Evolutionary conservation across 2,329 filamentous ascomycete genomes (phyloP).

Genomic region (Curvularia spicifera): DNA sequence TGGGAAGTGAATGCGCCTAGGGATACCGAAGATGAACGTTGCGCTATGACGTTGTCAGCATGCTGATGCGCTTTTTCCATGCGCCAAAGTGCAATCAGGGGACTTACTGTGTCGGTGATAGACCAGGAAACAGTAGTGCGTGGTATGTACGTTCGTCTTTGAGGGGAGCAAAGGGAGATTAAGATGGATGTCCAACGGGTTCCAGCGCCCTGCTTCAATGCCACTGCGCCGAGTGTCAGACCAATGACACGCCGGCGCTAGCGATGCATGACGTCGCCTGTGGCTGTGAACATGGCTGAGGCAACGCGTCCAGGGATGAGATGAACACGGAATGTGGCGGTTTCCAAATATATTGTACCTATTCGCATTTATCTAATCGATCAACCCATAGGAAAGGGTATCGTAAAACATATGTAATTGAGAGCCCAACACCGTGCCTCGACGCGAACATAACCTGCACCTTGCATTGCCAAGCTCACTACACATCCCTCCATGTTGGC

Average conservation of each 20-base stretch:
- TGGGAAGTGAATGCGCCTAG: not conserved
- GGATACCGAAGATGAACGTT: not conserved
- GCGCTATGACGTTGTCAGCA: slow-evolving; percentile 9
- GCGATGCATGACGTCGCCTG: slow-evolving; percentile 32
- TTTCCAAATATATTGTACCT: not conserved
- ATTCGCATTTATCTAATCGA: not conserved
- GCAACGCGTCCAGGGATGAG: not conserved
- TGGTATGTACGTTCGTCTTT: not conserved
- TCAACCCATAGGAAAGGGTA: slow-evolving; percentile 10
- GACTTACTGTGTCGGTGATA: not conserved
- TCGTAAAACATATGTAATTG: slow-evolving; percentile 5
- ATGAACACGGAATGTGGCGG: not conserved
- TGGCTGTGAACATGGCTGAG: slow-evolving; percentile 27
- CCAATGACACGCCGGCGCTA: slow-evolving; percentile 23
- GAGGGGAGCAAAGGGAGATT: slow-evolving; percentile 17
- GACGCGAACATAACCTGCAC: not conserved
- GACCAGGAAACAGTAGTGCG: not conserved
- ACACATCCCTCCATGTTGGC: slow-evolving; percentile 50
- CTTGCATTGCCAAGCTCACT: not conserved
- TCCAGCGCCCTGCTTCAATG: slow-evolving; percentile 27
- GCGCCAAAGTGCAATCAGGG: not conserved
- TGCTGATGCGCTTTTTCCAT: not conserved
- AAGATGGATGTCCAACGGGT: slow-evolving; percentile 16
- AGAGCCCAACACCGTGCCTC: slow-evolving; percentile 9
- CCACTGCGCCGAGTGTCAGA: slow-evolving; percentile 21